Conservation (phyloP, 768 basidiomycete species). For the Suillus placidus region DNA sequence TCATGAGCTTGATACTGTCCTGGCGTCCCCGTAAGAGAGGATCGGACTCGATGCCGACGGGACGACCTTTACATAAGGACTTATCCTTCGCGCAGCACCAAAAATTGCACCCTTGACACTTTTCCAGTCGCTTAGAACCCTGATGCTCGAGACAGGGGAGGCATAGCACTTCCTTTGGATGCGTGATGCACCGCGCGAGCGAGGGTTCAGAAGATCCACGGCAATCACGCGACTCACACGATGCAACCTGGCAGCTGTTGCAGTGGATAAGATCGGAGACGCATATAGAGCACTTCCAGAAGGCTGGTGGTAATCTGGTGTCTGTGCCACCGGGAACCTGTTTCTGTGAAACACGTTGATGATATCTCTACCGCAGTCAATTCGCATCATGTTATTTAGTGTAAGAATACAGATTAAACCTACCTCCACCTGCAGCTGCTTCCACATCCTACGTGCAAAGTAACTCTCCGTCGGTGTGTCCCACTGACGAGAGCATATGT, state of each 20-base stretch:
- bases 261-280: neutral
- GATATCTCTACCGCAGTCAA: neutral
- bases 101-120: neutral
- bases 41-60: neutral
- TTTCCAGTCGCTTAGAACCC: neutral
- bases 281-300: neutral
- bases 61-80: neutral
- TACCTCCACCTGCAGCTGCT: neutral
- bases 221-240: neutral
- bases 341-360: neutral
- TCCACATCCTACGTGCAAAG: neutral
- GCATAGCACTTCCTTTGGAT: neutral
- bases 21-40: slow-evolving; percentile 14
- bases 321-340: neutral
- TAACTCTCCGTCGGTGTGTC: neutral
- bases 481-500: neutral
- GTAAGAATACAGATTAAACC: neutral
- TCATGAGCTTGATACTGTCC: neutral
- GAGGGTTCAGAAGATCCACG: neutral
- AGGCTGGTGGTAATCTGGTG: neutral
- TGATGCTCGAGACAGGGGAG: neutral
- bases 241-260: neutral
- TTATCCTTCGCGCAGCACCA: neutral
- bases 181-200: neutral
- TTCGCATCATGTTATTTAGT: neutral